Conservation (phyloP, 2,329 filamentous ascomycete genomes). For the Verticillium isaacii region DNA sequence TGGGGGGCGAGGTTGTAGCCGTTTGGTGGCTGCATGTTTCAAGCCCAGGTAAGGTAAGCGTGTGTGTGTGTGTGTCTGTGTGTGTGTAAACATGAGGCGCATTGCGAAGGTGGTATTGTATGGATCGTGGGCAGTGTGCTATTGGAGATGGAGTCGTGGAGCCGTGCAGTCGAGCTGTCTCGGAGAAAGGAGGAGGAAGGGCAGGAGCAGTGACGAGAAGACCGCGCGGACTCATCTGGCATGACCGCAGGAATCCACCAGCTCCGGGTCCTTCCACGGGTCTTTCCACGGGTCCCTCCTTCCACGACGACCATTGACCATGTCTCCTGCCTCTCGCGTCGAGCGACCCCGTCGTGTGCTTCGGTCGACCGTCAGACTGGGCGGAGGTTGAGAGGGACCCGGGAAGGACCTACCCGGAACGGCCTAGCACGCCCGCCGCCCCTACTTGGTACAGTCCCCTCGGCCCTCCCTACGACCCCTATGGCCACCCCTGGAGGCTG, state of each 20-base stretch:
- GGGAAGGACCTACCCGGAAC: constrained; percentile 1
- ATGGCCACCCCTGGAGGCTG: too few species aligned
- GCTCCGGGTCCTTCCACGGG: neutral
- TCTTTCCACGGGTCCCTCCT: neutral
- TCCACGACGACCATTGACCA: neutral
- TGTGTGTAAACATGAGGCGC: too few species aligned
- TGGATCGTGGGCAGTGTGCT: neutral
- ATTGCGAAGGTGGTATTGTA: too few species aligned
- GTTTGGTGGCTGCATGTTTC: neutral
- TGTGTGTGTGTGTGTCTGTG: too few species aligned
- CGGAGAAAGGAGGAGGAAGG: neutral
- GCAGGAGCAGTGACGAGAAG: neutral
- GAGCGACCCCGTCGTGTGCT: neutral
- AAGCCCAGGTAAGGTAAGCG: neutral
- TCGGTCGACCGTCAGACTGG: neutral
- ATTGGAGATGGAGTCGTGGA: too few species aligned
- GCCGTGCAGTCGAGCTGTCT: too few species aligned
- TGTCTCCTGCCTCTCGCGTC: constrained; percentile 1
- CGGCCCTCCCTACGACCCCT: neutral
- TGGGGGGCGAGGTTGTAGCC: neutral
- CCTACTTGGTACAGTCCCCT: neutral
- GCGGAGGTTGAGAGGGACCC: neutral
- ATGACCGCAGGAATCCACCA: neutral
- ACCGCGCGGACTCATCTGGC: neutral
- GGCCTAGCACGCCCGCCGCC: neutral